Percentiles rank a stretch among this genome's conserved stretches.
Evolutionary conservation across 164 flowering plant genomes (phyloP).

Genomic region (Chimonanthus salicifolius): DNA sequence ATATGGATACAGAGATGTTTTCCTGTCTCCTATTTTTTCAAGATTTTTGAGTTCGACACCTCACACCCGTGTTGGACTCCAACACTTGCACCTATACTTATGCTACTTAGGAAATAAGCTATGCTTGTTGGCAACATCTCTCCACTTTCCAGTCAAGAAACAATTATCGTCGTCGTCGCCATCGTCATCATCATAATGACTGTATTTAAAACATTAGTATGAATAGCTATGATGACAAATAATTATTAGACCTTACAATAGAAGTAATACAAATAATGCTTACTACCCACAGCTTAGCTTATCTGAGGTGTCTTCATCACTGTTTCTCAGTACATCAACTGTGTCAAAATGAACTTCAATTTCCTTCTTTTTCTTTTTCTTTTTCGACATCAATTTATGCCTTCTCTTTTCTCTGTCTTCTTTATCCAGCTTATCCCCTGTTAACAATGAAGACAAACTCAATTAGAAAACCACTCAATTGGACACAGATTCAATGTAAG

Average conservation of each 20-base stretch:
- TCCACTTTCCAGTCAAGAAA: too few species aligned
- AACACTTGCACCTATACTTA: too few species aligned
- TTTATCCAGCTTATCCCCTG: not conserved
- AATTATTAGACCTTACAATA: not conserved
- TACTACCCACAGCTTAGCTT: not conserved
- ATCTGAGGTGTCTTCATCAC: not conserved
- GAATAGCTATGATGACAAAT: too few species aligned
- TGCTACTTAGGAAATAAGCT: too few species aligned
- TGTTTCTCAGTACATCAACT: not conserved
- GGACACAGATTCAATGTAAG: not conserved
- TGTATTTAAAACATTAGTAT: too few species aligned
- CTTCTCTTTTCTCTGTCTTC: constrained; percentile 1
- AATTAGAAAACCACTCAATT: not conserved
- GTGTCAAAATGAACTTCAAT: not conserved
- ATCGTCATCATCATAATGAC: too few species aligned
- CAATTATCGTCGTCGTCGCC: too few species aligned
- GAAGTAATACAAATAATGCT: not conserved
- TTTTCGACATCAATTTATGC: not conserved
- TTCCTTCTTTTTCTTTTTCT: not conserved
- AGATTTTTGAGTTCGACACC: too few species aligned
- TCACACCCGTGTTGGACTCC: too few species aligned
- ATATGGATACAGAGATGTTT: too few species aligned
- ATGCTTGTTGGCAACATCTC: too few species aligned
- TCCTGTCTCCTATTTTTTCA: too few species aligned
- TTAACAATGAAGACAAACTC: not conserved